phyloP scores from a whole-genome alignment of 805 yeast species.

The Maudiozyma barnettii region DNA sequence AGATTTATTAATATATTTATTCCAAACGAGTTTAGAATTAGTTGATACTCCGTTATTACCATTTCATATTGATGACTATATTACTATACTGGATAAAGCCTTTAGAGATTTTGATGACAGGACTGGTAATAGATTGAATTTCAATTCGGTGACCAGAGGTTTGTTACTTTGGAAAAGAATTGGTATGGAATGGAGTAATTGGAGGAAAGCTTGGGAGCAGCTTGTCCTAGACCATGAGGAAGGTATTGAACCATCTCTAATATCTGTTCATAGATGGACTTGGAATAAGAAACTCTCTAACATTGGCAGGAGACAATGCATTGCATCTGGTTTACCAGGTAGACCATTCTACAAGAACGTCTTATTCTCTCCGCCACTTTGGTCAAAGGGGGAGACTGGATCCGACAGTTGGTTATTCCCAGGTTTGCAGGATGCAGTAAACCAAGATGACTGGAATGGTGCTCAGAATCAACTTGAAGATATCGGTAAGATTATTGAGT shows the following conservation, averaged over 20 bases:
- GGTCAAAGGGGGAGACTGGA: constrained; percentile 38
- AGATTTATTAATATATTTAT: constrained; percentile 46
- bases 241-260: constrained; percentile 63
- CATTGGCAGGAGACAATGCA: constrained; percentile 46
- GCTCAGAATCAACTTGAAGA: constrained; percentile 47
- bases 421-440: constrained; percentile 58
- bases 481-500: constrained; percentile 31
- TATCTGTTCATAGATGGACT: constrained; percentile 64
- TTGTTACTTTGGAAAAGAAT: constrained; percentile 34
- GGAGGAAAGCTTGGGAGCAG: constrained; percentile 57
- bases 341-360: constrained; percentile 62
- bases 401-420: constrained; percentile 53
- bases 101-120: constrained; percentile 35
- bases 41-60: constrained; percentile 74
- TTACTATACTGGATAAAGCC: constrained; percentile 35
- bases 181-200: constrained; percentile 42
- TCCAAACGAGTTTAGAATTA: constrained; percentile 45
- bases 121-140: constrained; percentile 20
- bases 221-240: constrained; percentile 38
- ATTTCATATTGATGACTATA: constrained; percentile 43
- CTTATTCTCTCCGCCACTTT: constrained; percentile 58
- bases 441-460: constrained; percentile 36
- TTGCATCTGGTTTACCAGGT: constrained; percentile 34
- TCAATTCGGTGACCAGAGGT: constrained; percentile 23
- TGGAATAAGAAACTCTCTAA: constrained; percentile 64